A percentile compares a stretch with the other conserved stretches of the same genome.
Conservation (phyloP, 2,329 filamentous ascomycete genomes). For the Piedraia hortae region DNA sequence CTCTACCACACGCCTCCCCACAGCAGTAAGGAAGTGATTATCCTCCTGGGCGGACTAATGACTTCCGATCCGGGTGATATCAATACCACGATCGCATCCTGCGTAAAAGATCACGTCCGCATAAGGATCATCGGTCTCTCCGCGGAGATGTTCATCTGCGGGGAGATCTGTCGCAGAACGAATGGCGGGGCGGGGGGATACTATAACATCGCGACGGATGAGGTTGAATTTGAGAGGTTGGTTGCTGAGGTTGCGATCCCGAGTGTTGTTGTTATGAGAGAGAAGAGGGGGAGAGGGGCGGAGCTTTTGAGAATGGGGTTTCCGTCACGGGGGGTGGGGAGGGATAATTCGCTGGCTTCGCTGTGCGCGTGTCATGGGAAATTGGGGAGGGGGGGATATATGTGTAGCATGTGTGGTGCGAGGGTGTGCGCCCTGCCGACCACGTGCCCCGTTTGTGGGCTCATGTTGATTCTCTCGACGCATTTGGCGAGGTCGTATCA, state of each 20-base stretch:
- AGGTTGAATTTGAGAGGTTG: slow-evolving; percentile 69
- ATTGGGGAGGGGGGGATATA: slow-evolving; percentile 59
- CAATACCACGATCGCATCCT: slow-evolving; percentile 55
- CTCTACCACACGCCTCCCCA: slow-evolving; percentile 85
- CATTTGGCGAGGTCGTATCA: slow-evolving; percentile 83
- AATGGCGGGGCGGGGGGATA: slow-evolving; percentile 50
- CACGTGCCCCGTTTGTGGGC: slow-evolving; percentile 70
- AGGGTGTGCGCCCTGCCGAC: slow-evolving; percentile 78
- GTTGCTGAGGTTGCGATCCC: slow-evolving; percentile 62
- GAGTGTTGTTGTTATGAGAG: too few species aligned
- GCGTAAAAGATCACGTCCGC: slow-evolving; percentile 59
- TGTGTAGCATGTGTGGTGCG: slow-evolving; percentile 63
- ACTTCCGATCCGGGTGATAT: slow-evolving; percentile 89
- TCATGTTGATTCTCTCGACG: slow-evolving; percentile 83
- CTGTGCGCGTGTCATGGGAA: slow-evolving; percentile 80
- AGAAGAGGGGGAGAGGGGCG: slow-evolving; percentile 16
- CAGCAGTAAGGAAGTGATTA: slow-evolving; percentile 73
- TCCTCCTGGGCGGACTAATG: slow-evolving; percentile 73
- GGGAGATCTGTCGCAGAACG: slow-evolving; percentile 63
- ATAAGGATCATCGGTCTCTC: slow-evolving; percentile 75
- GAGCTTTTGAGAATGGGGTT: slow-evolving; percentile 92
- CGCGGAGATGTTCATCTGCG: slow-evolving; percentile 76
- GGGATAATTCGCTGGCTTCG: too few species aligned
- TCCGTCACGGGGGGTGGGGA: slow-evolving; percentile 59
- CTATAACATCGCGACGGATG: slow-evolving; percentile 68